phyloP scores from a whole-genome alignment of 495 filamentous ascomycete genomes.

The Talaromyces nanjingensis region DNA sequence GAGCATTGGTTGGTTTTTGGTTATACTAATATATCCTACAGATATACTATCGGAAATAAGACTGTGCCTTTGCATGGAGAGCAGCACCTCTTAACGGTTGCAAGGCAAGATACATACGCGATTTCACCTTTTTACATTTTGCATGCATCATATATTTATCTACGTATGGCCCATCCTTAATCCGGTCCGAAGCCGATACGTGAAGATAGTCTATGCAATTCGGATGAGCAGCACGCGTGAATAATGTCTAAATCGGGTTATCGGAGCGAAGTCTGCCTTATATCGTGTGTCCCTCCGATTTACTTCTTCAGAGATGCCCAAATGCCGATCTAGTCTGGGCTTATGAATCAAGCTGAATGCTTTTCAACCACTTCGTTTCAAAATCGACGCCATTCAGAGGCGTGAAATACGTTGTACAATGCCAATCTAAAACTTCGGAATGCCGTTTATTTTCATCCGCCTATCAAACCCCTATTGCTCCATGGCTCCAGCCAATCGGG shows the following conservation, averaged over 20 bases:
- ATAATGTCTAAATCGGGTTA: neutral
- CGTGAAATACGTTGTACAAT: slow-evolving; percentile 1
- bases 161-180: neutral
- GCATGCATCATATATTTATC: neutral
- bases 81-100: neutral
- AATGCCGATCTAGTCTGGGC: neutral
- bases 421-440: neutral
- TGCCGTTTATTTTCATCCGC: neutral
- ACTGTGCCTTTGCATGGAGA: neutral
- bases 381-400: neutral
- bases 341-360: neutral
- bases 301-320: neutral
- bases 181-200: neutral
- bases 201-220: neutral
- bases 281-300: neutral
- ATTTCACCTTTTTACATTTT: neutral
- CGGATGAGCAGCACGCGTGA: neutral
- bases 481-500: slow-evolving; percentile 3
- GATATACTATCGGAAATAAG: slow-evolving; percentile 62
- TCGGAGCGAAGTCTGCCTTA: neutral
- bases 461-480: neutral
- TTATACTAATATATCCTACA: slow-evolving; percentile 21
- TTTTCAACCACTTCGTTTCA: neutral
- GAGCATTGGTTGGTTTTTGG: slow-evolving; percentile 47
- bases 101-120: neutral